phyloP scores from a whole-genome alignment of 306 rosid species.

The Prunus salicina region DNA sequence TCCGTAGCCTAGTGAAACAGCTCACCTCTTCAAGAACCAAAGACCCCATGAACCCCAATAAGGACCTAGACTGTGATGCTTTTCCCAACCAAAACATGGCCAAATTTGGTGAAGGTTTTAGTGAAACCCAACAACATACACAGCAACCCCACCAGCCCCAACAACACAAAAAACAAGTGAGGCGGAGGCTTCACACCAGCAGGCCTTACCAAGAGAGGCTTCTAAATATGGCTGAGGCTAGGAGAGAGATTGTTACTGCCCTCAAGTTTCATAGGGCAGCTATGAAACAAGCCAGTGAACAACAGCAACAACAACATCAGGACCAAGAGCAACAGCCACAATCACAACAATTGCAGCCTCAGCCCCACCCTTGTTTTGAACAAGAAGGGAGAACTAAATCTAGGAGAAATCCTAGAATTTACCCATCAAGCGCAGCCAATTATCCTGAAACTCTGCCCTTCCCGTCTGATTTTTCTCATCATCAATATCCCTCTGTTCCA shows the following conservation, averaged over 20 bases:
- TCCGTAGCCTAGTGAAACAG: conserved; percentile 71
- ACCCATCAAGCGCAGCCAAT: conserved; percentile 45
- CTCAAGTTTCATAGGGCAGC: conserved; percentile 87
- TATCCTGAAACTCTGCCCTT: conserved; percentile 30
- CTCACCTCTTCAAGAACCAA: conserved; percentile 56
- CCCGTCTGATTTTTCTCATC: conserved; percentile 26
- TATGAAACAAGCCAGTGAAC: conserved; percentile 71
- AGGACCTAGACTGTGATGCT: conserved; percentile 29
- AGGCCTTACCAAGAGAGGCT: conserved; percentile 78
- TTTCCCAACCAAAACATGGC: conserved; percentile 20
- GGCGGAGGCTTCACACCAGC: conserved; percentile 73
- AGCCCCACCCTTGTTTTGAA: conserved; percentile 37
- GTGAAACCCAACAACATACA: conserved; percentile 30
- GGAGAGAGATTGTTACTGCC: conserved; percentile 88
- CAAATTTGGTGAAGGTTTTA: conserved; percentile 32
- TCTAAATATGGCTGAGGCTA: conserved; percentile 88
- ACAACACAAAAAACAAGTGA: conserved; percentile 69
- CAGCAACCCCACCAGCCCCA: conserved; percentile 25
- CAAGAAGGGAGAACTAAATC: conserved; percentile 48
- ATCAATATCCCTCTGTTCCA: conserved; percentile 17
- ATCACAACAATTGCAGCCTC: conserved; percentile 19
- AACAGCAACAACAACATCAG: conserved; percentile 39
- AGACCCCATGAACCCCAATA: conserved; percentile 37
- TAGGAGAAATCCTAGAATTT: conserved; percentile 49
- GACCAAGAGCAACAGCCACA: conserved; percentile 22